phyloP scores from a whole-genome alignment of 495 filamentous ascomycete genomes.

The Hypoxylon perforatum region DNA sequence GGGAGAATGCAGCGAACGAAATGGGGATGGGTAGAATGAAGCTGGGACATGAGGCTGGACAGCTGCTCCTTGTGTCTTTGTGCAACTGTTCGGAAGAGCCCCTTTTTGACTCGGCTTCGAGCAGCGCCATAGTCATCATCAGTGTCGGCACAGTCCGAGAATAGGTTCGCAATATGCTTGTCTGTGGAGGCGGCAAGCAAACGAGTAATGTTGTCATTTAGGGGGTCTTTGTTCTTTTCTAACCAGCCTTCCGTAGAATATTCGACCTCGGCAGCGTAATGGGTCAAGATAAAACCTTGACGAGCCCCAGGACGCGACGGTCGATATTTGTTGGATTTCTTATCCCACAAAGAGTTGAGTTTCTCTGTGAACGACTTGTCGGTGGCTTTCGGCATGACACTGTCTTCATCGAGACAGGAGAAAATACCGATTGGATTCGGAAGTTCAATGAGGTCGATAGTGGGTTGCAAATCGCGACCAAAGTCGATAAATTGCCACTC shows the following conservation, averaged over 20 bases:
- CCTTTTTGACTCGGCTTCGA: constrained; percentile 93
- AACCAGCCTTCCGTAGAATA: constrained; percentile 96
- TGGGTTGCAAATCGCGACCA: constrained; percentile 95
- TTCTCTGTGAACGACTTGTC: constrained; percentile 98
- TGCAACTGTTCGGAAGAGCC: constrained; percentile 95
- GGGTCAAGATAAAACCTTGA: constrained; percentile 97
- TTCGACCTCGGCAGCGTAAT: constrained; percentile 98
- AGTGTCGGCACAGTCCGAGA: constrained; percentile 83
- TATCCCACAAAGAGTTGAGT: constrained; percentile 94
- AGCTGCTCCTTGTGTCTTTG: constrained; percentile 98
- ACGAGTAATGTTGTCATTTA: constrained; percentile 95
- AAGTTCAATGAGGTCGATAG: constrained; percentile 96
- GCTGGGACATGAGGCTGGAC: constrained; percentile 92
- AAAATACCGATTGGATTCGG: constrained; percentile 98
- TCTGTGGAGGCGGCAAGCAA: constrained; percentile 85
- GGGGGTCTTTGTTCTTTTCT: constrained; percentile 98
- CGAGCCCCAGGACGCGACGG: constrained; percentile 75
- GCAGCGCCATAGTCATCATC: constrained; percentile 72
- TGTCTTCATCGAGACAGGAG: constrained; percentile 97
- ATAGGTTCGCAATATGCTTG: constrained; percentile 84
- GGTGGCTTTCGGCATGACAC: constrained; percentile 98
- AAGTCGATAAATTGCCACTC: constrained; percentile 99
- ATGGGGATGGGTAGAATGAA: constrained; percentile 96
- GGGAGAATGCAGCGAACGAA: constrained; percentile 98
- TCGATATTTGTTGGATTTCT: constrained; percentile 93